Evolutionary conservation across 192 early-diverging fungal species (phyloP), one percentile per base, ranked within the genome.

Genomic region (Coemansia sp.): DNA sequence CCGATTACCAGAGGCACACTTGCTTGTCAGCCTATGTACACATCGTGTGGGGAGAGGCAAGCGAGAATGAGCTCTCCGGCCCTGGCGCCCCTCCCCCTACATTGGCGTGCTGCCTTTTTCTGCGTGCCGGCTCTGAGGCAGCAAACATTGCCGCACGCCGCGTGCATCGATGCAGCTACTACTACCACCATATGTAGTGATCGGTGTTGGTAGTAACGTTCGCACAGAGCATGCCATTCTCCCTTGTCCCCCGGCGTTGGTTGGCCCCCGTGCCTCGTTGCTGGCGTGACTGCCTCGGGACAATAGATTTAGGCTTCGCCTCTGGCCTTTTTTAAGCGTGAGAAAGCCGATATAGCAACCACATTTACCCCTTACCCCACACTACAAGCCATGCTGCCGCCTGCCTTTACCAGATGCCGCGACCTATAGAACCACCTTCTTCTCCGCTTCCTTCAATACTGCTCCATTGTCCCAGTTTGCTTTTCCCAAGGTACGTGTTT

Each of bases 71-170:
- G n/a, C 43, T 20, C 43, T 45, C 43, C 43, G 20, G 43, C 43
- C 43, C 43, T 45, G 43, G 43, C 18, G 43, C 43, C 18, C 43
- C 43, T 7, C 14, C 18, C 43, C 18, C 18, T 21, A 18, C 43
- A 45, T 45, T 4, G 43, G 43, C 26, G 3, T 2, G 18, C 11
- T 31, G 31, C 31, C 31, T 31, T 3, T 31, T 1, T 10, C 26
- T 16, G 26, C 11, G 26, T 14, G 51, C 51, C 14, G 51, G 51
- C 51, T 31, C 43, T 18, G 43, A 45, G 43, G 51, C 51, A 55
- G 51, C 51, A 55, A 55, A 55, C 51, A 55, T 55, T 28, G 51
- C 51, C 51, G 51, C 24, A 31, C 51, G 43, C 43, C 7, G 43
- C 43, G 43, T 45, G 43, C 43, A 18, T 18, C n/a, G 43, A 45